Base-by-base conservation (phyloP, 2,329 filamentous ascomycete genomes). In the Blastomyces silverae region DNA sequence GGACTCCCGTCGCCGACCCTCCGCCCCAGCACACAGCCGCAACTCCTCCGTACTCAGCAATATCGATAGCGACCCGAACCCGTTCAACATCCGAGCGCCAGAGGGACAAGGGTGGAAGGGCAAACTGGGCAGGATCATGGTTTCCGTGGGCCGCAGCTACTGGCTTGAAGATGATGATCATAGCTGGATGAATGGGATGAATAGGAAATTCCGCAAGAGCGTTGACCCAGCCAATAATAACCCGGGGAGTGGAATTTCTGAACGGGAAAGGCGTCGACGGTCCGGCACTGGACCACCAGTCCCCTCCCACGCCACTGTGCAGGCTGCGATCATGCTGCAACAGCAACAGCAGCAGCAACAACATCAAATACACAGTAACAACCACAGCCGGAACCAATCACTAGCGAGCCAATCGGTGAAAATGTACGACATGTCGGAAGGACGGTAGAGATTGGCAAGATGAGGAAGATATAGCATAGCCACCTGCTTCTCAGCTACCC, bases 31-130 rank as follows among this genome's bases (percentile, higher is more conserved):
- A 17, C 76, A 79, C 65, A 79, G 76, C 66, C 74, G 76, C 64
- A 79, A 79, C 65, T 73, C 77, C 10, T 78, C 79, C 17, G 77
- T 80, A n/a, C 80, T 79, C 69, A 81, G 77, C 61, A 74, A 78
- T 7, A 71, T 79, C 3, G 77, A 78, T 4, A 74, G 79, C 46
- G 80, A 79, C 44, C 84, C 86, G 67, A 86, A 91, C 78, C 81
- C 91, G 0, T 96, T 96, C 76, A 84, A 85, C 0, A 78, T 80
- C 42, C 86, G 85, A 62, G 84, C 86, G 56, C 85, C 88, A n/a
- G 87, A 90, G 64, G 91, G 91, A 13, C 83, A 89, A 67, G 92
- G 92, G 22, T 92, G 89, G 85, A 84, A 84, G 74, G 92, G 92
- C 44, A 87, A 85, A 71, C 72, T 95, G 13, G 92, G 92, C n/a